Percentiles rank a stretch among this genome's conserved stretches.
Conservation (phyloP, 1,139 yeast genomes). For the Hyphopichia wangnamkhiaoensis region DNA sequence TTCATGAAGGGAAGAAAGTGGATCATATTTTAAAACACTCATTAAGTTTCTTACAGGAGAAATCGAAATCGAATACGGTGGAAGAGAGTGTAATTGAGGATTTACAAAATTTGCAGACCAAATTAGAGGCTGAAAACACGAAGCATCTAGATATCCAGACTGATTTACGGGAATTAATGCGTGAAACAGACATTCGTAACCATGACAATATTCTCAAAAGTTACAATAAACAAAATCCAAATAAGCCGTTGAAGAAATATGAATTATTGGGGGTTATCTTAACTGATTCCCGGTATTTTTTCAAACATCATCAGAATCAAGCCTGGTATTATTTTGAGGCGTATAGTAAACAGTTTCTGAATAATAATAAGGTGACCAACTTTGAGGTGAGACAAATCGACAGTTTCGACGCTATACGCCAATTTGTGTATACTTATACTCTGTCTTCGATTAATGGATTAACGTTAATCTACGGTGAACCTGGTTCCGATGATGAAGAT, state of each 20-base stretch:
- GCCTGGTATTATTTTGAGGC: constrained; percentile 3
- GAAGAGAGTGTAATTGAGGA: constrained; percentile 22
- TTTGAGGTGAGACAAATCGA: background rate
- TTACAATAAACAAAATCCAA: constrained; percentile 12
- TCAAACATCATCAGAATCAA: constrained; percentile 11
- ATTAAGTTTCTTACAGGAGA: constrained; percentile 16
- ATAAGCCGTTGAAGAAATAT: constrained; percentile 20
- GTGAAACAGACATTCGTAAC: constrained; percentile 18
- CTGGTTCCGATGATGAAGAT: background rate
- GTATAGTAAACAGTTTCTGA: background rate
- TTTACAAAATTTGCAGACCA: constrained; percentile 20
- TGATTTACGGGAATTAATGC: constrained; percentile 15
- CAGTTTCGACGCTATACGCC: background rate
- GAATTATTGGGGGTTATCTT: constrained; percentile 28
- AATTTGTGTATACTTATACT: background rate
- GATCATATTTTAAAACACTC: constrained; percentile 24
- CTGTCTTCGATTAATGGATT: background rate
- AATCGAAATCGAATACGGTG: background rate
- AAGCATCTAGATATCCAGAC: constrained; percentile 14
- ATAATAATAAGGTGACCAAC: background rate
- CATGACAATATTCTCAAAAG: constrained; percentile 21
- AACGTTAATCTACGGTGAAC: constrained; percentile 3
- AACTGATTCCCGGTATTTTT: constrained; percentile 31
- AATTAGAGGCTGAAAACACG: constrained; percentile 16
- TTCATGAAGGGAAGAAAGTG: constrained; percentile 40